Evolutionary conservation across 345 rosid genomes (phyloP).

Genomic region (Lenwebbia sp.): DNA sequence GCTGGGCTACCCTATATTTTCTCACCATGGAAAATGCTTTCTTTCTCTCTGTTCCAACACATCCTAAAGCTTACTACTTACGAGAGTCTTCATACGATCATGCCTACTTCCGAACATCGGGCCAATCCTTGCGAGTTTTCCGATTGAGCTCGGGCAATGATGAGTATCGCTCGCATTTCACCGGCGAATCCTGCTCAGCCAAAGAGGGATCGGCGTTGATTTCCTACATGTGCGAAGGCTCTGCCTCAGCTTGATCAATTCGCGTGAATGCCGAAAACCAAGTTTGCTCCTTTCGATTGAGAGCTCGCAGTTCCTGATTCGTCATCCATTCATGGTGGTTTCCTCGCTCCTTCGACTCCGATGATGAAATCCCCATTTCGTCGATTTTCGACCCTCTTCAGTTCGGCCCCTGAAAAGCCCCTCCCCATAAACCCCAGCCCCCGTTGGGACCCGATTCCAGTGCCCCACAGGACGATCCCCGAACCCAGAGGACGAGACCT

Average conservation of each 20-base stretch:
- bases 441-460: conserved; percentile 27
- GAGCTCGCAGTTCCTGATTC: background rate
- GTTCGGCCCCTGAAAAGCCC: background rate
- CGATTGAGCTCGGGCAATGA: background rate
- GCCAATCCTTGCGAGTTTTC: background rate
- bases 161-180: background rate
- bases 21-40: background rate
- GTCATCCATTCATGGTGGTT: background rate
- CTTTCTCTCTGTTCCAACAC: background rate
- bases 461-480: conserved; percentile 58
- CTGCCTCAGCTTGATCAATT: too few relatives aligned
- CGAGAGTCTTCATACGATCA: background rate
- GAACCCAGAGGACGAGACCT: conserved; percentile 70
- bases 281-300: background rate
- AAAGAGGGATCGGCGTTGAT: background rate
- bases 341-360: background rate
- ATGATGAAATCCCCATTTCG: background rate
- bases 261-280: too few relatives aligned
- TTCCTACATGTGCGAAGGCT: too few relatives aligned
- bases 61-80: background rate
- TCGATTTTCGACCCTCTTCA: background rate
- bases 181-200: background rate
- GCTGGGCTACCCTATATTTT: too few relatives aligned
- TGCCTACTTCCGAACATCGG: background rate
- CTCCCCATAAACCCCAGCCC: background rate